Percentiles rank a stretch among this genome's conserved stretches.
Evolutionary conservation across 164 flowering plant species (phyloP).

Genomic region (Macadamia integrifolia): DNA sequence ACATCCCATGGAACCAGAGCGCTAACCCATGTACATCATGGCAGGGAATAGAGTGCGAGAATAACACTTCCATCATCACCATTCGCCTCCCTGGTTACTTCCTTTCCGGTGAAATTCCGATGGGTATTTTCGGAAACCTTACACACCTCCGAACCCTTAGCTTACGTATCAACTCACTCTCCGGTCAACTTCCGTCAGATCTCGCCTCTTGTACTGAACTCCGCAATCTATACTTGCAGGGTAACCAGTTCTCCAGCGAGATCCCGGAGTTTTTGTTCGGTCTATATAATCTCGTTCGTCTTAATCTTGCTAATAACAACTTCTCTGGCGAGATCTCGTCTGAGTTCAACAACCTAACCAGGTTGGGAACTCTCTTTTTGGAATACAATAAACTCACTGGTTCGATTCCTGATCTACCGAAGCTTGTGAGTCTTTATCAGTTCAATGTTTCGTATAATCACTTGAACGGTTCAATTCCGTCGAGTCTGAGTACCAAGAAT

Average conservation of each 20-base stretch:
- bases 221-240: conserved; percentile 61
- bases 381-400: conserved; percentile 56
- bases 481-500: conserved; percentile 17
- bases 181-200: conserved; percentile 65
- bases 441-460: conserved; percentile 67
- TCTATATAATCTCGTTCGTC: conserved; percentile 45
- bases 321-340: conserved; percentile 60
- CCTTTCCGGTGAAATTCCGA: conserved; percentile 55
- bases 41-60: conserved; percentile 56
- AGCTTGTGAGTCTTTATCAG: conserved; percentile 35
- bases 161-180: conserved; percentile 60
- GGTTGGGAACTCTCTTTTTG: conserved; percentile 49
- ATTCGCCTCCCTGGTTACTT: conserved; percentile 65
- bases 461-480: conserved; percentile 63
- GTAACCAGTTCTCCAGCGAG: conserved; percentile 57
- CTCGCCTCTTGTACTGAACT: conserved; percentile 41
- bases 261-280: conserved; percentile 47
- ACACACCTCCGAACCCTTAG: conserved; percentile 53
- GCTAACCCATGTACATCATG: conserved; percentile 45
- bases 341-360: conserved; percentile 39
- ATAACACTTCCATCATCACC: conserved; percentile 27
- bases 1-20: conserved; percentile 50
- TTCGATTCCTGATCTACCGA: conserved; percentile 39
- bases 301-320: conserved; percentile 59
- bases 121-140: conserved; percentile 47